These are phyloP conservation scores for Phytophthora cactorum DNA, from an alignment of 352 stramenopile species.

Conservation along the genomic window DNA sequence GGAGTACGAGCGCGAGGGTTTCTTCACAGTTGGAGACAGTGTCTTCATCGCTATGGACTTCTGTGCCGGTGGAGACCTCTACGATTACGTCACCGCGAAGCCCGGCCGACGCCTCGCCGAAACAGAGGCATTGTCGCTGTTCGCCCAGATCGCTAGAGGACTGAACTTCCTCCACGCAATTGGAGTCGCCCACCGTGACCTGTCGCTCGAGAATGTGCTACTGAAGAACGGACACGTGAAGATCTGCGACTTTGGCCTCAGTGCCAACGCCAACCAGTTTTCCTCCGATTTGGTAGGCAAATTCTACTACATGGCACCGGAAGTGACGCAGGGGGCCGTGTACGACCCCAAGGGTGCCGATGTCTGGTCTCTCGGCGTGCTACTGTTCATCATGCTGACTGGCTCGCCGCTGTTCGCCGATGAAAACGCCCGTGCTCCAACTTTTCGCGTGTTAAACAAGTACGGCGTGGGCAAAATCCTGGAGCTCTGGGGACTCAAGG, in stretches of 20 bases:
- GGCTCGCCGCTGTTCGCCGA: conserved; percentile 53
- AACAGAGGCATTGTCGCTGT: conserved; percentile 43
- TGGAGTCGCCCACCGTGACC: conserved; percentile 58
- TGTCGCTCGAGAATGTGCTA: conserved; percentile 72
- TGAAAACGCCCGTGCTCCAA: conserved; percentile 48
- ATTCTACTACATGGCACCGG: conserved; percentile 79
- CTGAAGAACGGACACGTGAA: conserved; percentile 49
- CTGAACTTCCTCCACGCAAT: conserved; percentile 56
- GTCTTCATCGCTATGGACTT: conserved; percentile 75
- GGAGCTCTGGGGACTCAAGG: conserved; percentile 61
- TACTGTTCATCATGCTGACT: conserved; percentile 78
- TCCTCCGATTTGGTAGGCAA: conserved; percentile 63
- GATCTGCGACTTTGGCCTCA: conserved; percentile 78
- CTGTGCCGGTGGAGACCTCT: conserved; percentile 69
- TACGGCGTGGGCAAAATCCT: conserved; percentile 64
- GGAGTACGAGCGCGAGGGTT: conserved; percentile 39
- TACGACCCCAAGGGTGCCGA: conserved; percentile 66
- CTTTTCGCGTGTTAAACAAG: conserved; percentile 52
- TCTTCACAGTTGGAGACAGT: conserved; percentile 54
- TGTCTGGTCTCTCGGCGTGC: conserved; percentile 70
- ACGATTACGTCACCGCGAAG: conserved; percentile 51
- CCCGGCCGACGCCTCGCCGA: conserved; percentile 40
- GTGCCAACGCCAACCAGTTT: conserved; percentile 41
- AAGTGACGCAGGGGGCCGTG: conserved; percentile 39
- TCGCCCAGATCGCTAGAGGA: conserved; percentile 52